Evolutionary conservation across 2,329 filamentous ascomycete genomes (phyloP).

Genomic region (Lithohypha guttulata): DNA sequence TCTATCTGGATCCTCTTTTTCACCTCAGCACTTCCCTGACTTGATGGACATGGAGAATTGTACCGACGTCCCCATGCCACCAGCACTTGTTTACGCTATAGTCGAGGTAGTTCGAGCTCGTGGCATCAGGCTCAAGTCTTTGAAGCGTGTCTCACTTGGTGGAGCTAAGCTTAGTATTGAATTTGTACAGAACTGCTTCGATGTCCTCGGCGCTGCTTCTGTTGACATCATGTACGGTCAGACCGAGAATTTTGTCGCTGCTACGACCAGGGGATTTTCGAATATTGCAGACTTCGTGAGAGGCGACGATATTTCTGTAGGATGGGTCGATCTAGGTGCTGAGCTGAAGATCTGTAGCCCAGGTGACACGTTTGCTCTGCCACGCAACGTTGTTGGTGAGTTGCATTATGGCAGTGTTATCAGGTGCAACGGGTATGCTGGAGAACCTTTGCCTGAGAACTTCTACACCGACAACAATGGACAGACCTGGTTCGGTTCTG

Average conservation of each 20-base stretch:
- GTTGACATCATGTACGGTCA: constrained; percentile 5
- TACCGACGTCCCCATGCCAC: background rate
- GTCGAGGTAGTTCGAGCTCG: background rate
- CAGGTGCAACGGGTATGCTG: constrained; percentile 1
- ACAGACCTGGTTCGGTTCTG: constrained; percentile 74
- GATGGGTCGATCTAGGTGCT: background rate
- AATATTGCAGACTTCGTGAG: constrained; percentile 2
- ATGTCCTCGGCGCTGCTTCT: background rate
- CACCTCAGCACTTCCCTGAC: background rate
- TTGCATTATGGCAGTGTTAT: background rate
- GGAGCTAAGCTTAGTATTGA: constrained; percentile 3
- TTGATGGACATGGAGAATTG: constrained; percentile 2
- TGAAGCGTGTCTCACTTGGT: constrained; percentile 2
- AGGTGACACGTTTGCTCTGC: background rate
- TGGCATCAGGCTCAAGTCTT: background rate
- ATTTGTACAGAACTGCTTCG: background rate
- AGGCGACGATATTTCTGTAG: constrained; percentile 1
- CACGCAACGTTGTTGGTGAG: background rate
- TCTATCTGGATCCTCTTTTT: background rate
- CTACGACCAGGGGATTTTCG: background rate
- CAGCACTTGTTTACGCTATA: constrained; percentile 3
- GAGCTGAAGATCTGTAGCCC: constrained; percentile 1
- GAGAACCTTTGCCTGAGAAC: background rate
- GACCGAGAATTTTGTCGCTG: background rate
- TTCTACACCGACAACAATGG: constrained; percentile 26